These are phyloP conservation scores for Clarkia xantiana DNA, from an alignment of 345 rosid species.

Conservation along the genomic window DNA sequence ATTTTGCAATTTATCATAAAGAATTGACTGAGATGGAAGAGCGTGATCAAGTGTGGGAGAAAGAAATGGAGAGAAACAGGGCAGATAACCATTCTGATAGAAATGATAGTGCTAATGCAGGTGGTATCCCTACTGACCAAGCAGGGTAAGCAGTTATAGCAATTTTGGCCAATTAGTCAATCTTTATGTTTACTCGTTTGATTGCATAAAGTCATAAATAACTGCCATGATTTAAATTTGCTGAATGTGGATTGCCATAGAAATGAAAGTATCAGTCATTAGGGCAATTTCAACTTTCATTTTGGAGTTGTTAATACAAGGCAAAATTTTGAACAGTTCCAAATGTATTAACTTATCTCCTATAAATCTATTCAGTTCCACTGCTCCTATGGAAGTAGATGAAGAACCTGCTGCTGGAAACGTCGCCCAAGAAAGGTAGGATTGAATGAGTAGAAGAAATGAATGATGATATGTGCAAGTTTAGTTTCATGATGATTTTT, in stretches of 20 bases:
- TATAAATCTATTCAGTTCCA: conserved; percentile 12
- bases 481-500: too few relatives aligned
- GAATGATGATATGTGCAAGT: too few relatives aligned
- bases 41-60: conserved; percentile 68
- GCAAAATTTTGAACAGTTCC: too few relatives aligned
- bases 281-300: too few relatives aligned
- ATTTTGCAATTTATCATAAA: conserved; percentile 94
- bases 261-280: too few relatives aligned
- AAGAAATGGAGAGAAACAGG: conserved; percentile 45
- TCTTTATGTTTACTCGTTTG: too few relatives aligned
- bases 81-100: conserved; percentile 22
- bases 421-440: conserved; percentile 61
- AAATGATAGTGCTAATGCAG: conserved; percentile 15
- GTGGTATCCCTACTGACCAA: conserved; percentile 10
- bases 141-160: conserved; percentile 33
- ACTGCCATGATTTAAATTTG: too few relatives aligned
- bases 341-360: too few relatives aligned
- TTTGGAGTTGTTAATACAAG: too few relatives aligned
- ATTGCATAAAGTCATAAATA: neutral
- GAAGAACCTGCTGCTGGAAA: conserved; percentile 32
- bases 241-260: too few relatives aligned
- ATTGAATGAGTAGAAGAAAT: neutral
- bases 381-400: conserved; percentile 78
- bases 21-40: conserved; percentile 94
- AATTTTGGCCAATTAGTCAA: neutral